Evolutionary conservation across 169 alveolate species (phyloP), one percentile per base, ranked within the genome.

Genomic region (Plasmodium berghei): DNA sequence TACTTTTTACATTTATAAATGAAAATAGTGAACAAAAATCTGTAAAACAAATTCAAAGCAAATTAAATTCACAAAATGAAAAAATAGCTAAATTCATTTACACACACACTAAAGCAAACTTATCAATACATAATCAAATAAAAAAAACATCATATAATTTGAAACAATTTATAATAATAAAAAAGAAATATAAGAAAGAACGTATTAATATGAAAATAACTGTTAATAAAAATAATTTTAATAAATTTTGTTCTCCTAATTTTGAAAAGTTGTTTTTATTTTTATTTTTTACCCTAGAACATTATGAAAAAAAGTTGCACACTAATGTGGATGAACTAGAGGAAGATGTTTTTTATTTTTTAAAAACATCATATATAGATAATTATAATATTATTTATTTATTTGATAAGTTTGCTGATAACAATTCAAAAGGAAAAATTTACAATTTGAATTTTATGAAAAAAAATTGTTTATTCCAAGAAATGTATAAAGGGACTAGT

Each of bases 231-330:
- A 34, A 45, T 26, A 48, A 40, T 48, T 54, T 40, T n/a, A n/a
- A 1, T 18, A n/a, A 46, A 16, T 74, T 61, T 52, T 42, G 26
- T 0, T 26, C 77, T 6, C 8, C 48, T 10, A 75, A 75, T 63
- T 49, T 75, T 18, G 49, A 55, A 26, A 75, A 75, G 12, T 48
- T 75, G 14, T 24, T 75, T 45, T 63, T 63, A 2, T 75, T 8
- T 64, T 63, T 56, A 52, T 75, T 75, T 42, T 62, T 75, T 49
- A 12, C 20, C 0, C 18, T 75, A 9, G 69, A 75, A 26, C 16
- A 42, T 12, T 28, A 58, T 26, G 58, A 75, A 24, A 10, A 16
- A 42, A 40, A 26, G 12, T 46, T 75, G 10, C 28, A 22, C 9
- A 62, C 3, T n/a, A 4, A n/a, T 4, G 55, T 16, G n/a, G 52